Base-by-base conservation (phyloP, 2,329 filamentous ascomycete genomes). In the Paecilomyces sp. region DNA sequence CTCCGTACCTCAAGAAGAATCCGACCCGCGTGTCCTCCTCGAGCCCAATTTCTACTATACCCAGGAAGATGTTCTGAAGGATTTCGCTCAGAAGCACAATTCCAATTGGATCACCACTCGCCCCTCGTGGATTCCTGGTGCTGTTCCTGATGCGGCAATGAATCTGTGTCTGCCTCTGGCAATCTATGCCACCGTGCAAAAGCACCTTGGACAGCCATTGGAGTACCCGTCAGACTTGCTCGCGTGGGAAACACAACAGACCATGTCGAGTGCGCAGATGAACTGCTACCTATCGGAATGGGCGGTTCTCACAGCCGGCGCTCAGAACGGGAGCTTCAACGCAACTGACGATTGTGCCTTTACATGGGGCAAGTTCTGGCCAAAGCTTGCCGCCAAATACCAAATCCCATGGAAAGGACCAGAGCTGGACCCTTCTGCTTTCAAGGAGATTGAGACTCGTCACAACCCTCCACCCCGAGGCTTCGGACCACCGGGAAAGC, bases 41-140 rank as follows among this genome's bases (percentile, higher is more conserved):
- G 77, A 79, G 59, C 75, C 77, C 1, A 83, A 84, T 67, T 84
- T 84, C 69, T 84, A 84, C 73, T 84, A 83, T 62, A 68, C 74
- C 0, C 81, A 84, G 69, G 81, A 84, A 70, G 80, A 84, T 61
- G 68, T 71, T 3, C 73, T 84, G 1, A 73, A 67, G 56, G 65
- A 70, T 1, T 83, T 74, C 64, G 80, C 79, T 66, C 63, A 70
- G 25, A 64, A 68, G 1, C 66, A 77, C 12, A 66, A 63, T 11
- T 71, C 74, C 8, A 61, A 62, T 24, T 84, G 78, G 78, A 82
- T 78, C 61, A 70, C 82, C 15, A 75, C 76, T 28, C 77, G 78
- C 59, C 81, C 82, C 0, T 75, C 75, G 0, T 78, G 73, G 65
- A 80, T 84, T 58, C 67, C 80, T 25, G 81, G 80, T 12, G 78